A percentile compares a stretch with the other conserved stretches of the same genome.
Evolutionary conservation across 2,329 filamentous ascomycete genomes (phyloP).

Genomic region (Trichophyton simii): DNA sequence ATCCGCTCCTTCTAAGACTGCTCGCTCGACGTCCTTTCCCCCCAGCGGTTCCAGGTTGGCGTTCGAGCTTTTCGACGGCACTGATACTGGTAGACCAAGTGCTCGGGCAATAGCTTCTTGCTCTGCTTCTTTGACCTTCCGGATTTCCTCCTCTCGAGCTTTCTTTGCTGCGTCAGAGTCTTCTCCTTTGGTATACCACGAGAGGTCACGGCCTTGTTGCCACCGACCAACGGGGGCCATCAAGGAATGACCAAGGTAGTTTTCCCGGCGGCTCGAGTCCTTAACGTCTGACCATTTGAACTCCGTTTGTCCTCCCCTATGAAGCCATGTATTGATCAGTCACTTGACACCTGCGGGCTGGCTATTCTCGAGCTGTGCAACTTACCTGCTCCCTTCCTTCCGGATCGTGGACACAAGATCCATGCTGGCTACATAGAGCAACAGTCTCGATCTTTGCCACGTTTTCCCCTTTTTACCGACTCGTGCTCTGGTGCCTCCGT

Average conservation of each 20-base stretch:
- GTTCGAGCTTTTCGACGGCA: conserved; percentile 48
- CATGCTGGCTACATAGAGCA: conserved; percentile 43
- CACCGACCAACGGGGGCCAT: conserved; percentile 88
- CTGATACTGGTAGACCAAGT: conserved; percentile 62
- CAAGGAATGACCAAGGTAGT: conserved; percentile 76
- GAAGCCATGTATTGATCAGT: conserved; percentile 9
- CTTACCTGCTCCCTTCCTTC: conserved; percentile 67
- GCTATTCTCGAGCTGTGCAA: background rate
- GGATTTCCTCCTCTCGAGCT: conserved; percentile 63
- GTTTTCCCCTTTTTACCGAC: too few relatives aligned
- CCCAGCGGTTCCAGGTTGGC: conserved; percentile 51
- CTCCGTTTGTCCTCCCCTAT: conserved; percentile 69
- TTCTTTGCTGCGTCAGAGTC: conserved; percentile 35
- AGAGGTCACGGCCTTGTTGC: conserved; percentile 63
- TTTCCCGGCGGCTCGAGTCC: conserved; percentile 75
- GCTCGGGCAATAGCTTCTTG: conserved; percentile 79
- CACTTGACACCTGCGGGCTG: background rate
- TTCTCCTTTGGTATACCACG: conserved; percentile 53
- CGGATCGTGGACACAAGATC: conserved; percentile 86
- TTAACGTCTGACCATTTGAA: conserved; percentile 97
- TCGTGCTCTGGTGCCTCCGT: too few relatives aligned
- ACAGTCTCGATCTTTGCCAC: background rate
- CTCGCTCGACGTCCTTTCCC: conserved; percentile 45
- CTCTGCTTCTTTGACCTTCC: conserved; percentile 76
- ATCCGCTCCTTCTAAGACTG: conserved; percentile 33